Evolutionary conservation across 1,284 basidiomycete species (phyloP), one percentile per base, ranked within the genome.

Genomic region (Cryptococcus hybrid): DNA sequence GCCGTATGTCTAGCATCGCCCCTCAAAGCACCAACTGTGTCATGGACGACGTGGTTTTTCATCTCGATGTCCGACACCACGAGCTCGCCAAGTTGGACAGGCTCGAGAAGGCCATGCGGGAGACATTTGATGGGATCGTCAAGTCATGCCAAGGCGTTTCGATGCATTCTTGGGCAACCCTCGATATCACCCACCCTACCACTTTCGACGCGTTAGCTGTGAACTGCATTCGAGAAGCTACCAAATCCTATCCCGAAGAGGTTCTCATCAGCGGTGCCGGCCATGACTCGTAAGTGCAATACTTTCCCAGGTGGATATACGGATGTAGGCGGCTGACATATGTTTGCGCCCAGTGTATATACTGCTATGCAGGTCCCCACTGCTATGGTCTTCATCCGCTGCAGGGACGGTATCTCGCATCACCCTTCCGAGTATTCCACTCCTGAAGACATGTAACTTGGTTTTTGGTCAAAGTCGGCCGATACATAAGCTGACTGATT

Each of bases 31-130:
- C 63, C 45, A 69, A 69, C 55, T 61, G 58, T 24, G 52, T 64
- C 50, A 40, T 62, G 35, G 59, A 62, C 44, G 38, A 51, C 4
- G 60, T 66, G 24, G 15, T 35, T n/a, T 67, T 67, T 48, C 43
- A 55, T 35, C 50, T 69, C 47, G 65, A 69, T 53, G 57, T 67
- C 38, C 62, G 65, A 24, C 63, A 67, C 55, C 55, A 62, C 52
- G 35, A 54, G 8, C 57, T 64, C 57, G 55, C 38, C 15, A 37
- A 13, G 36, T 50, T 67, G 35, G 59, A 57, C 12, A n/a, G 24
- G 44, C 59, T 67, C 53, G 62, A 66, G 52, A 18, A 8, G 11
- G 63, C 56, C 45, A 36, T 67, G 7, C 51, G 61, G 37, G 56
- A 49, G 5, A 7, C 3, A 36, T 45, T 54, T n/a, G 54, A 54